Evolutionary conservation across 2,329 filamentous ascomycete species (phyloP), one percentile per base, ranked within the genome.

Genomic region (Trichoderma endophyticum): DNA sequence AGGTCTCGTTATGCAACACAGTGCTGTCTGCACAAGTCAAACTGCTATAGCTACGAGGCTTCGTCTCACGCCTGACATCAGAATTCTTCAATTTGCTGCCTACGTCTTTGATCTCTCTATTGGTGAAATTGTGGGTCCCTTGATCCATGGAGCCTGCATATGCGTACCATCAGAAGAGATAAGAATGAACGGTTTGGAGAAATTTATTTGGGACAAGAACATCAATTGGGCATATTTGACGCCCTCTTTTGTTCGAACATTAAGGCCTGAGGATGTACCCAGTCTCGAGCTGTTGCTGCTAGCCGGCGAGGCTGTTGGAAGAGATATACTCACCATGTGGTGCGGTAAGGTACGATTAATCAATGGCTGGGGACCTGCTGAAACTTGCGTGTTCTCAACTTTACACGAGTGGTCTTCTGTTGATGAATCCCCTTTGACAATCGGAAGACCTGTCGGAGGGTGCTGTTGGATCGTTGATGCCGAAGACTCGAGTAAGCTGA

Each of bases 271-370:
- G 39, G 79, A 83, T 61, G 81, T 85, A 30, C 80, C 83, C 12
- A 80, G 79, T 1, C 79, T 86, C 12, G 79, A 84, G 68, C 83
- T 83, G 2, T 77, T 86, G 3, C 82, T 83, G 3, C 77, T 85
- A 7, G 83, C 82, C 14, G 70, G 70, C n/a, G 70, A 72, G 24
- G 70, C 70, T 15, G 70, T 72, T 21, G 54, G 54, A 18, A 57
- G 64, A 15, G 71, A 73, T 21, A 62, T 71, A 7, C 56, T 73
- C 7, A 26, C 48, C 28, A 28, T 39, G 3, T 73, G 72, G 72
- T 71, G 57, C 21, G 71, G 67, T 4, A 73, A 73, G 54, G 60
- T 71, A 24, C 71, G 71, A 12, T 32, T 73, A 5, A 43, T 73
- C 18, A 71, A 71, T 51, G 71, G 61, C 14, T 73, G 71, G 71